Base-by-base conservation (phyloP, 257 asterid species). In the Asclepias syriaca region DNA sequence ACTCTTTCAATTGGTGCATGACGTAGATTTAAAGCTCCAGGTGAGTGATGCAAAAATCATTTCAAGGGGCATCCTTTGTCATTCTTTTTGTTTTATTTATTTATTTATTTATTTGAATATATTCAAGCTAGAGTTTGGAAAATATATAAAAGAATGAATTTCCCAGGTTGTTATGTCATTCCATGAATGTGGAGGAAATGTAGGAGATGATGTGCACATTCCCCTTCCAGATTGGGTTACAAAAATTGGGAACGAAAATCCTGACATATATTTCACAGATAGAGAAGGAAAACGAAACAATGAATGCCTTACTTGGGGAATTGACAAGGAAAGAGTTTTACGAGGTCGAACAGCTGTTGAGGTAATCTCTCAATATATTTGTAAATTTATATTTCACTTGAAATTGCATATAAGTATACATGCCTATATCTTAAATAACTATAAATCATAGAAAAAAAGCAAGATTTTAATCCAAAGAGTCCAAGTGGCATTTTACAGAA, bases 271-370 rank as follows among this genome's bases (percentile, higher is more conserved):
- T 79, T 90, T 90, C 83, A 86, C 92, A 11, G 83, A 88, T 75
- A 84, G 71, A 77, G 89, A 86, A 19, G 88, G 85, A 67, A 85
- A 81, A 79, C 81, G 80, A 67, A 90, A 86, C 75, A 81, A 71
- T 57, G 96, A 90, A 84, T 90, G 92, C 72, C 95, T 90, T 77
- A 85, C 92, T 32, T 90, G 95, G 95, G 96, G 96, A 83, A 78
- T 88, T 43, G 96, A 87, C 82, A 86, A 86, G 75, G 89, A 85
- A 81, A 86, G 92, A 37, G 92, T 90, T 79, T 76, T 88, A 78
- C 71, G 86, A 75, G 88, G 89, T 75, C 87, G 95, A 66, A 86
- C 88, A 34, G 94, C 88, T 60, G 71, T 87, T 51, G 94, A 89
- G 96, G 96, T 89, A 84, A 32, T 75, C 69, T 8, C 59, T 9